Evolutionary conservation across 495 filamentous ascomycete species (phyloP).

Genomic region (Penicillium macrosclerotiorum): DNA sequence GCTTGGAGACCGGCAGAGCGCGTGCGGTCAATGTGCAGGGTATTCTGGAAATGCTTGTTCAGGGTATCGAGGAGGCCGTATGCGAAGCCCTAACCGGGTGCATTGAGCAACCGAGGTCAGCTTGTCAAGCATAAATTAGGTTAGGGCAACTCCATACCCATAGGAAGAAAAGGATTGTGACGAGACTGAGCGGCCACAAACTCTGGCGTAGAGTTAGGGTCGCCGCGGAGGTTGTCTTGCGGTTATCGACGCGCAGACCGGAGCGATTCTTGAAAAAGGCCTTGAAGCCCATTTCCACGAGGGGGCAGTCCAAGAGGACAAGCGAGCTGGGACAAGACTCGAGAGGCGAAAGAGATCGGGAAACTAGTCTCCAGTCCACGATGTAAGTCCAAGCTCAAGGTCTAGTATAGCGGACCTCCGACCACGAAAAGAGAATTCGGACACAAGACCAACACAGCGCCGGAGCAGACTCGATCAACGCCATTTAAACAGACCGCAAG

Average conservation of each 20-base stretch:
- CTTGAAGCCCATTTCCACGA: slow-evolving; percentile 24
- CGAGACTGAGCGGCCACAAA: slow-evolving; percentile 47
- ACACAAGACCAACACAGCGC: too few relatives aligned
- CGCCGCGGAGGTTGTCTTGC: slow-evolving; percentile 52
- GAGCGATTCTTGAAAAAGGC: slow-evolving; percentile 33
- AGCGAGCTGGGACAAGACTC: too few relatives aligned
- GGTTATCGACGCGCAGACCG: slow-evolving; percentile 39
- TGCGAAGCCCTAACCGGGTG: slow-evolving; percentile 45
- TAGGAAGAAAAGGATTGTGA: slow-evolving; percentile 67
- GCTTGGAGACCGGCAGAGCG: slow-evolving; percentile 54
- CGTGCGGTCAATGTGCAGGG: slow-evolving; percentile 48
- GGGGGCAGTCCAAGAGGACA: too few relatives aligned
- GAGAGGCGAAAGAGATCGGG: neutral
- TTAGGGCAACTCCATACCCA: slow-evolving; percentile 42
- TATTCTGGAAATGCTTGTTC: slow-evolving; percentile 56
- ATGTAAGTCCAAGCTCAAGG: too few relatives aligned
- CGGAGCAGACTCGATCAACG: neutral
- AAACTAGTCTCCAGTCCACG: too few relatives aligned
- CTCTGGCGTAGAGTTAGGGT: slow-evolving; percentile 59
- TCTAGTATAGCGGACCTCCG: too few relatives aligned
- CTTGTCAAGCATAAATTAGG: neutral
- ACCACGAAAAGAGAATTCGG: too few relatives aligned
- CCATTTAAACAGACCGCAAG: neutral
- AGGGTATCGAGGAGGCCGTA: slow-evolving; percentile 47
- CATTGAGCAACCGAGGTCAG: neutral